Percentiles rank a stretch among this genome's conserved stretches.
phyloP scores from a whole-genome alignment of 371 early-diverging fungal species.

The Globomyces sp. region DNA sequence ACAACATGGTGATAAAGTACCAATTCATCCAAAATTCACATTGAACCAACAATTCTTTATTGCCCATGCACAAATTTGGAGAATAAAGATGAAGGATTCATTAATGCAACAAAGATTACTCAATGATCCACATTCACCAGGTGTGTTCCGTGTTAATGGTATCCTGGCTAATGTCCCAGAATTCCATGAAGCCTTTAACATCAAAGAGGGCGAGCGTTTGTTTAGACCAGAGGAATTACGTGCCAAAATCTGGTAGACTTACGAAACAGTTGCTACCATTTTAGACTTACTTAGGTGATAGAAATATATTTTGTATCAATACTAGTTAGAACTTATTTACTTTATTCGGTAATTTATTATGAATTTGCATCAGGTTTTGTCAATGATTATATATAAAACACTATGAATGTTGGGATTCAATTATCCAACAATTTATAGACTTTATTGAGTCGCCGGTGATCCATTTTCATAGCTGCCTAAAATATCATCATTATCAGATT shows the following conservation, averaged over 20 bases:
- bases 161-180: slow-evolving; percentile 57
- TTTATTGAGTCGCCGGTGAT: no score
- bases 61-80: slow-evolving; percentile 25
- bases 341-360: no score
- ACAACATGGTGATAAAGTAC: slow-evolving; percentile 16
- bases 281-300: no score
- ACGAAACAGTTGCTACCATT: no score
- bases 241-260: slow-evolving; percentile 14
- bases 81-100: background rate
- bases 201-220: slow-evolving; percentile 15
- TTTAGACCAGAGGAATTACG: background rate
- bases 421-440: no score
- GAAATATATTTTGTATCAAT: no score
- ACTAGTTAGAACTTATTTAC: no score
- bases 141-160: slow-evolving; percentile 62
- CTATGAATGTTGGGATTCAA: no score
- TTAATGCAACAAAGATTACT: background rate
- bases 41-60: slow-evolving; percentile 41
- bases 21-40: slow-evolving; percentile 26
- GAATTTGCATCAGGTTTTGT: no score
- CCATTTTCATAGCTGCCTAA: no score
- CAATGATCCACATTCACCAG: slow-evolving; percentile 37
- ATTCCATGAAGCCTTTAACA: slow-evolving; percentile 58
- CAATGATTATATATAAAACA: no score
- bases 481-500: no score